Base-by-base conservation (phyloP, 768 basidiomycete species). In the Cystobasidium tubakii region DNA sequence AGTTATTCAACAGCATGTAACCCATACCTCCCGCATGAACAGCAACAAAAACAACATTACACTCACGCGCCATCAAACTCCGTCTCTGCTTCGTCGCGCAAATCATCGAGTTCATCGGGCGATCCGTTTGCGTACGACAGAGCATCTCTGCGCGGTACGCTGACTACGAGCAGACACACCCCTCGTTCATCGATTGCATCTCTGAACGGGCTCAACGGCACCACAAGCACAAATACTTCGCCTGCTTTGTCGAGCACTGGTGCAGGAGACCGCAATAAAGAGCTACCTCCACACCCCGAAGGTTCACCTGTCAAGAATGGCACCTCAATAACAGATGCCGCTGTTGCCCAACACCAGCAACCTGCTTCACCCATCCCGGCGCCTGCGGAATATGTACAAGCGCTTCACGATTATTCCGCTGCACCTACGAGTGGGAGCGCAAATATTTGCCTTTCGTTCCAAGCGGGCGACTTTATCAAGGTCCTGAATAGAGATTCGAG, bases 381-480 rank as follows among this genome's bases (percentile, higher is more conserved):
- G 1, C n/a, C 46, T 36, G 76, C 75, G 21, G 90, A 91, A 80
- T 92, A 88, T 81, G 92, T 94, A 3, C 83, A 91, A 27, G 92
- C 95, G 1, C 89, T 95, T 84, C 93, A 98, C 80, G 92, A 96
- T 81, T 98, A 92, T 78, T 85, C 88, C 34, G 84, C 87, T 42
- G 85, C 86, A 73, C 88, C 85, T 78, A 86, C 46, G 21, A 25
- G 27, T 15, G 36, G 17, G 27, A 43, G 66, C 9, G 42, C 50
- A 3, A 31, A 87, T 10, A 91, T 89, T 10, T 95, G 92, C 81
- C 86, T 99, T 44, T 85, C 88, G 25, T 98, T 99, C 83, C 86
- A 86, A 53, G 89, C 91, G 0, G 94, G 95, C 1, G 90, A 97
- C 79, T 85, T 94, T 67, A 92, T 98, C 71, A 88, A 88, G 74